phyloP scores from a whole-genome alignment of 768 basidiomycete genomes.

The Tulasnella sp. region DNA sequence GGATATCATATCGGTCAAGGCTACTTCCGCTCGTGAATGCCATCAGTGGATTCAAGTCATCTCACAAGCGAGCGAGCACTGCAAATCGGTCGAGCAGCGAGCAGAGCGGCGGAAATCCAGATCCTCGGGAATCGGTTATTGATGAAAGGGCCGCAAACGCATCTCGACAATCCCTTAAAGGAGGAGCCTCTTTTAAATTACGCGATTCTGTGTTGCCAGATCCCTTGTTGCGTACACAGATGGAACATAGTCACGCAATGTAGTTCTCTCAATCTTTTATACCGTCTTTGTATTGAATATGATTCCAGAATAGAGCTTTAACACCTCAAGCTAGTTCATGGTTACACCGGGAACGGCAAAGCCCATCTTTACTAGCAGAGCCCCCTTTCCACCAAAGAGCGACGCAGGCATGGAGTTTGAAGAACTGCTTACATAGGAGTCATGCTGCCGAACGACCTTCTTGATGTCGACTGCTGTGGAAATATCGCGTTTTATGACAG shows the following conservation, averaged over 20 bases:
- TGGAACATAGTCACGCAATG: not conserved
- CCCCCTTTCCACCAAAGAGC: not conserved
- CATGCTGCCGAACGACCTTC: not conserved
- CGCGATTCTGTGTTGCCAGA: no score
- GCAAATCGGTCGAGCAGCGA: conserved; percentile 29
- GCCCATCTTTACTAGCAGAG: not conserved
- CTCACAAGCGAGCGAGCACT: conserved; percentile 37
- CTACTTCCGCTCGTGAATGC: conserved; percentile 56
- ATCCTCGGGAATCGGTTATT: not conserved
- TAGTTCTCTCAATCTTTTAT: not conserved
- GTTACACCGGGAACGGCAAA: not conserved
- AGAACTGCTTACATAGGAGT: not conserved
- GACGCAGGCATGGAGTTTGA: not conserved
- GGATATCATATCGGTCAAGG: conserved; percentile 59
- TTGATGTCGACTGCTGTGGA: not conserved
- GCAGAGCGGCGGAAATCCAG: conserved; percentile 9
- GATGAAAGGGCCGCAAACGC: not conserved
- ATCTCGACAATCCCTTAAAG: no score
- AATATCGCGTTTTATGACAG: not conserved
- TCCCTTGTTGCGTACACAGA: not conserved
- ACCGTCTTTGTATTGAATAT: not conserved
- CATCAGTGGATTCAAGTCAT: conserved; percentile 50
- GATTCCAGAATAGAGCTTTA: not conserved
- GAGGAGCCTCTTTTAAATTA: no score
- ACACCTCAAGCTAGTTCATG: not conserved